Conservation (phyloP, 805 yeast genomes). For the Yamadazyma laniorum region DNA sequence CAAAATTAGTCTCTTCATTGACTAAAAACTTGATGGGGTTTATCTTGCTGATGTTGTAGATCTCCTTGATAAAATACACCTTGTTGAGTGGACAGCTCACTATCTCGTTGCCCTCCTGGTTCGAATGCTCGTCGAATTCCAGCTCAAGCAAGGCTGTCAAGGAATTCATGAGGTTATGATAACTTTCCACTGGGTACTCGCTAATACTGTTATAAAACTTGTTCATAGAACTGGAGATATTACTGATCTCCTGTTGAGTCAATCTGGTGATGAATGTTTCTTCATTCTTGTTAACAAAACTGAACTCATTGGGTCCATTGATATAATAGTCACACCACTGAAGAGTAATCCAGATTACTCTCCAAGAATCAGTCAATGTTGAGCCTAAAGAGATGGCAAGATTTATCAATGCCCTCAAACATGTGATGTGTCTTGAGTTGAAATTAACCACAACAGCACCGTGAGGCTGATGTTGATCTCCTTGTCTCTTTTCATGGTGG, state of each 20-base stretch:
- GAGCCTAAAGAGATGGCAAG: constrained; percentile 83
- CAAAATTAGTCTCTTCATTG: constrained; percentile 24
- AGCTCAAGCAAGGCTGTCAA: constrained; percentile 41
- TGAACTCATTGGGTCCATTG: constrained; percentile 50
- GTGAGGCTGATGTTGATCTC: not conserved
- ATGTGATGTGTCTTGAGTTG: constrained; percentile 66
- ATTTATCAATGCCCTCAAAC: constrained; percentile 76
- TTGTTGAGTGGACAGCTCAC: constrained; percentile 53
- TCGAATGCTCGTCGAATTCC: constrained; percentile 8
- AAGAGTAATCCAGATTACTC: constrained; percentile 52
- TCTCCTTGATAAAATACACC: constrained; percentile 51
- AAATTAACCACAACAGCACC: constrained; percentile 25
- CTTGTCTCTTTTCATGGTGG: not conserved
- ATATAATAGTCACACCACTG: constrained; percentile 77
- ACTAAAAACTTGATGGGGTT: constrained; percentile 53
- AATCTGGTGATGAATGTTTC: constrained; percentile 10
- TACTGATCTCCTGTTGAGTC: constrained; percentile 40
- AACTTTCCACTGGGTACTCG: constrained; percentile 52
- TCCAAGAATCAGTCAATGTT: constrained; percentile 67
- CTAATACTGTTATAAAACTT: constrained; percentile 62
- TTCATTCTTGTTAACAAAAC: constrained; percentile 23
- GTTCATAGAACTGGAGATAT: constrained; percentile 54
- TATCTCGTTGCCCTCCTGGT: constrained; percentile 1
- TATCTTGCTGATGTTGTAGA: constrained; percentile 51
- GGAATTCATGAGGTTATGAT: constrained; percentile 46